Evolutionary conservation across 441 rosid species (phyloP).

Genomic region (Populus trichocarpa): DNA sequence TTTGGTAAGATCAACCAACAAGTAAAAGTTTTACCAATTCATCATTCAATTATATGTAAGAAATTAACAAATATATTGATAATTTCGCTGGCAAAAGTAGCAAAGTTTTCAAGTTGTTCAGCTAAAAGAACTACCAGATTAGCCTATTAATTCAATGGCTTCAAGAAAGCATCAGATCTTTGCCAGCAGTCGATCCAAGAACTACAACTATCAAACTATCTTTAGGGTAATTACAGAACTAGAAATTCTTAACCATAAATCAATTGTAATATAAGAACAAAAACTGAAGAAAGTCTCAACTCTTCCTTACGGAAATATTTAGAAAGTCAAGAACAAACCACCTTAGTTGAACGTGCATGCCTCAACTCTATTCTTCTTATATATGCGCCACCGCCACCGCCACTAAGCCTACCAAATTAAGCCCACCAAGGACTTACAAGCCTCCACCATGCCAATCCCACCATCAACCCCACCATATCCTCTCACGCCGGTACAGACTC

Average conservation of each 20-base stretch:
- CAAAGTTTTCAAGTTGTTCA: background rate
- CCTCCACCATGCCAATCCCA: slow-evolving; percentile 8
- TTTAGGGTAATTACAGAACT: background rate
- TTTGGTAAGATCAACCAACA: too few relatives aligned
- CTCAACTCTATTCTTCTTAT: background rate
- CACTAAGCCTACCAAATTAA: background rate
- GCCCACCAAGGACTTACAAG: background rate
- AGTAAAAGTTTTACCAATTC: background rate
- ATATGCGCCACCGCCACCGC: background rate
- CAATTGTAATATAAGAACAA: background rate
- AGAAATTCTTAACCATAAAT: slow-evolving; percentile 7
- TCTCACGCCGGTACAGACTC: background rate
- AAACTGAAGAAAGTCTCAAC: background rate
- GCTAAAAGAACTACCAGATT: background rate
- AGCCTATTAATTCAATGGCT: background rate
- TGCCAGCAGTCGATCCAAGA: background rate
- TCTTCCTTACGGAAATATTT: background rate
- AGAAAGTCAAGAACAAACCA: background rate
- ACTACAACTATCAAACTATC: background rate
- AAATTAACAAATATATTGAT: background rate
- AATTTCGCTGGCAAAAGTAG: background rate
- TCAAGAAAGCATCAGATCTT: background rate
- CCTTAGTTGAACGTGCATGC: slow-evolving; percentile 26
- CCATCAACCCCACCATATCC: background rate
- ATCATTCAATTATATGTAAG: background rate